Percentiles rank a stretch among this genome's conserved stretches.
Evolutionary conservation across 2,329 filamentous ascomycete genomes (phyloP).

Genomic region (Nigrograna mackinnonii): DNA sequence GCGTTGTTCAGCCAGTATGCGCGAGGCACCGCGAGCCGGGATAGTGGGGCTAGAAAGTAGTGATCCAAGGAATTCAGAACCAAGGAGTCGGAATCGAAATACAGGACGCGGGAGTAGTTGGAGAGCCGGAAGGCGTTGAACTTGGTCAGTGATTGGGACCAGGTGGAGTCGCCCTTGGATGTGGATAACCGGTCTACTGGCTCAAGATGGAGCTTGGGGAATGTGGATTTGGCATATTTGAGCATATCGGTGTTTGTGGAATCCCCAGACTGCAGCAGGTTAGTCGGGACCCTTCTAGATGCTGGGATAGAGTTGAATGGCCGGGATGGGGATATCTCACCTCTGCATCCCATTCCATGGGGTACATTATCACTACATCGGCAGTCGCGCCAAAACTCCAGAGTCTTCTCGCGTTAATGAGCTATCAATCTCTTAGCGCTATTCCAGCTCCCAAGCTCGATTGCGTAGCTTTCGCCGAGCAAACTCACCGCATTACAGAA

Average conservation of each 20-base stretch:
- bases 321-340: background rate
- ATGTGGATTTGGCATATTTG: background rate
- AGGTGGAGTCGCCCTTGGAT: background rate
- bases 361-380: constrained; percentile 3
- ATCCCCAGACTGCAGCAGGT: background rate
- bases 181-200: constrained; percentile 1
- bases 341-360: constrained; percentile 1
- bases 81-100: constrained; percentile 2
- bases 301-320: background rate
- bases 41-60: constrained; percentile 4
- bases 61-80: constrained; percentile 4
- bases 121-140: constrained; percentile 3
- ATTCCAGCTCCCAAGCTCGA: background rate
- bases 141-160: constrained; percentile 1
- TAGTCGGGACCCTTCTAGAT: background rate
- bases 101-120: constrained; percentile 1
- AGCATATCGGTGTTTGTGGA: constrained; percentile 2
- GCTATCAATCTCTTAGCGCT: background rate
- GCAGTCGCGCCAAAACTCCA: background rate
- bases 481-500: constrained; percentile 2
- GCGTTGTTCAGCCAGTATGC: constrained; percentile 4
- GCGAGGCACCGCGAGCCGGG: constrained; percentile 4
- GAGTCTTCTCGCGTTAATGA: constrained; percentile 1
- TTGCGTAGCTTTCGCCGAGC: background rate
- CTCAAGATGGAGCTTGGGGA: background rate